Evolutionary conservation across 2,329 filamentous ascomycete species (phyloP), one percentile per base, ranked within the genome.

Genomic region (Dryadomyces quercivorus): DNA sequence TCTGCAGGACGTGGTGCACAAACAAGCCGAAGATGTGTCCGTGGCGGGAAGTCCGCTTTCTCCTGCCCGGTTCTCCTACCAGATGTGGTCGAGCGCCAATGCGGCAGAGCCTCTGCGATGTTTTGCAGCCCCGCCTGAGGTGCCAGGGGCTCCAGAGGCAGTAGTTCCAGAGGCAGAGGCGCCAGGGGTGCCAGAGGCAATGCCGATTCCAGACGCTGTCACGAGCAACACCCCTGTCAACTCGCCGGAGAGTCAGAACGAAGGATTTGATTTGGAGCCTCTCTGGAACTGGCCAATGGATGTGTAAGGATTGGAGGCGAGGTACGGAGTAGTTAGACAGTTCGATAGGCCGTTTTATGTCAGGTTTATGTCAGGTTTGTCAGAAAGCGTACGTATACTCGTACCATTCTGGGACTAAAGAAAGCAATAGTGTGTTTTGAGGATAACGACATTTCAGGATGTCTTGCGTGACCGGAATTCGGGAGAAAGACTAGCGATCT

Each of bases 1-100:
- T 6, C 80, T 81, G 57, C 65, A 69, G 22, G 65, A 71, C 31
- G 71, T 70, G 4, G 70, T 74, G 15, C 59, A 59, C 12, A 61
- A 64, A 26, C 62, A 61, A 57, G 12, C 50, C 3, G 60, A 58
- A 4, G 57, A 55, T 40, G 57, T 60, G 34, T 48, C 59, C 58
- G 51, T 59, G 58, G 10, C 21, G 6, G 40, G 40, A 44, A 20
- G 42, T 16, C 12, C 20, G 15, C 40, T 9, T 8, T 31, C 26
- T 4, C 21, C 38, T 15, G 18, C n/a, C 15, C 50, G 42, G 26
- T 52, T 34, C 26, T 20, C 22, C 9, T 45, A 45, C 18, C 40
- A 38, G 2, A 22, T 38, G 50, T 22, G 18, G 18, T 5, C 21
- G n/a, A 16, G 3, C 6, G 15, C 10, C 18, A 18, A 18, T 2